phyloP scores from a whole-genome alignment of 257 asterid genomes.

The Gentiana dahurica region DNA sequence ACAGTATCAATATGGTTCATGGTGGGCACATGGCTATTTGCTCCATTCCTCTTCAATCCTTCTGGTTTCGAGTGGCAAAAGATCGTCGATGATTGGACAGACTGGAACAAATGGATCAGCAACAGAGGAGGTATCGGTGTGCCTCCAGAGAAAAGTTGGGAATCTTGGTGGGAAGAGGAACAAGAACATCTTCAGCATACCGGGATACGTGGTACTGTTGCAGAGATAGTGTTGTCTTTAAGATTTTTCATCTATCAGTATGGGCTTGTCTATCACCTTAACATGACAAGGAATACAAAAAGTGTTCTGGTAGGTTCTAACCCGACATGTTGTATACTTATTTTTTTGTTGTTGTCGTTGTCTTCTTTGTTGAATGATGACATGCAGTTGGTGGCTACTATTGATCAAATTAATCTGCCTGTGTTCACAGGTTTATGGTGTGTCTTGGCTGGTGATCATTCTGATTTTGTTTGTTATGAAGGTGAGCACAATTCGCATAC shows the following conservation, averaged over 20 bases:
- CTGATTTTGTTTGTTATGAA: conserved; percentile 85
- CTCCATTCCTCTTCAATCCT: conserved; percentile 96
- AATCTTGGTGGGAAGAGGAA: conserved; percentile 99
- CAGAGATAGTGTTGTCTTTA: conserved; percentile 66
- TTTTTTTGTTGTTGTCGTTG: neutral
- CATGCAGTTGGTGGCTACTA: neutral
- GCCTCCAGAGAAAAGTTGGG: conserved; percentile 96
- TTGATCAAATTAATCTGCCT: conserved; percentile 11
- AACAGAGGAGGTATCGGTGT: conserved; percentile 98
- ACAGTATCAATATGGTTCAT: conserved; percentile 95
- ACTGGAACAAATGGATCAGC: conserved; percentile 97
- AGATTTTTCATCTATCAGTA: conserved; percentile 90
- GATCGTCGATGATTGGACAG: conserved; percentile 97
- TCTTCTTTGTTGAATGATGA: conserved; percentile 3
- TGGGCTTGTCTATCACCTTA: conserved; percentile 90
- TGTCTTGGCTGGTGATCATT: conserved; percentile 89
- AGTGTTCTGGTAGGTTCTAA: conserved; percentile 58
- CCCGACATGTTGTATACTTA: conserved; percentile 7
- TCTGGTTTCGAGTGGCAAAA: conserved; percentile 99
- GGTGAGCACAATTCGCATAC: conserved; percentile 28
- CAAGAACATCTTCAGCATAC: conserved; percentile 95
- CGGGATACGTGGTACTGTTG: conserved; percentile 71
- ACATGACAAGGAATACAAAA: conserved; percentile 40
- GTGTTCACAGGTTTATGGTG: conserved; percentile 68
- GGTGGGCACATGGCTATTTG: conserved; percentile 98